Conservation (phyloP, 2,329 filamentous ascomycete genomes). For the Akanthomyces uredinophilus region DNA sequence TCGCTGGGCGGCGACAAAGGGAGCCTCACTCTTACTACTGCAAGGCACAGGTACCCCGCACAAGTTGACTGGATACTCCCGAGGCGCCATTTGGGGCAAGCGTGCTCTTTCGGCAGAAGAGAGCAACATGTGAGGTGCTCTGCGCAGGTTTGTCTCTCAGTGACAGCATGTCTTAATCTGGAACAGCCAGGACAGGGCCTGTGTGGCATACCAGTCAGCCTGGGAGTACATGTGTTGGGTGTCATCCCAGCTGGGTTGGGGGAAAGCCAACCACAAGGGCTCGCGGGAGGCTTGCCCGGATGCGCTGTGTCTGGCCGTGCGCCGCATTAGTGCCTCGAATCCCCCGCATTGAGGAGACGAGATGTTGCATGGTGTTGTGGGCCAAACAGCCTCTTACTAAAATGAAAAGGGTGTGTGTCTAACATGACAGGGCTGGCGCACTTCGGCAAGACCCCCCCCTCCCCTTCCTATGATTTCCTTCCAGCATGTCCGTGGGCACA, state of each 20-base stretch:
- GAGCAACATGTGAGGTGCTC: no score
- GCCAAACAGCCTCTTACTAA: not conserved
- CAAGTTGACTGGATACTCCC: no score
- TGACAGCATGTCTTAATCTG: not conserved
- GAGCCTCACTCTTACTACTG: not conserved
- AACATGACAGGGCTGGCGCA: not conserved
- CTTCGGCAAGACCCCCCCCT: not conserved
- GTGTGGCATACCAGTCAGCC: no score
- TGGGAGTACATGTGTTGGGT: not conserved
- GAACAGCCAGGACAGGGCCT: no score
- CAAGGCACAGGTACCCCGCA: not conserved
- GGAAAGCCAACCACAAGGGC: not conserved
- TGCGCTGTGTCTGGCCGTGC: conserved; percentile 1
- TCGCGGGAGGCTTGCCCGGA: not conserved
- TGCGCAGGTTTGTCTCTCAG: no score
- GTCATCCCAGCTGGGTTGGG: conserved; percentile 1
- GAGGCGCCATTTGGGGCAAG: no score
- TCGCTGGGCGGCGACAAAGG: no score
- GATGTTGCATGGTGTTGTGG: not conserved
- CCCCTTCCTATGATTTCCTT: no score
- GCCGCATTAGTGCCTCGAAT: not conserved
- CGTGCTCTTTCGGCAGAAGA: no score
- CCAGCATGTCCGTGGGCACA: not conserved
- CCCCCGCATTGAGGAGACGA: not conserved
- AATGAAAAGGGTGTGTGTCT: not conserved